Base-by-base conservation (phyloP, 805 yeast genomes). In the Lipomyces sp. region DNA sequence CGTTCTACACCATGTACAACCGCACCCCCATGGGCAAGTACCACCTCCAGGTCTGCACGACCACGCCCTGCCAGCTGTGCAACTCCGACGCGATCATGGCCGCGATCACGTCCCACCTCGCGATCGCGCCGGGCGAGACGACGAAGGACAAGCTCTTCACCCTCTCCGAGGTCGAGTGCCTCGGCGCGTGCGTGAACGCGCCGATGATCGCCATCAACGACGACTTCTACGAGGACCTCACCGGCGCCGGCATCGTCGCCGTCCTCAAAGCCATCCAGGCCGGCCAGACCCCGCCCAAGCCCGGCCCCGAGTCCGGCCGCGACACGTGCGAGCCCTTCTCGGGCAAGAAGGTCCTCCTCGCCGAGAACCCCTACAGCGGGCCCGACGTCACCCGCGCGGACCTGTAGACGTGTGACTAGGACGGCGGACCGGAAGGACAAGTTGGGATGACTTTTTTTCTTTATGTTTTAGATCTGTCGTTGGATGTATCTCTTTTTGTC, bases 131-230 rank as follows among this genome's bases (percentile, higher is more conserved):
- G 7, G 93, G 93, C 55, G 81, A 86, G 67, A 86, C 90, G 45
- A 83, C 91, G 29, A 65, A 70, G 13, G 95, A 87, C 70, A 81
- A 81, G 33, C 69, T 82, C 59, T 86, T 86, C 74, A 84, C 95
- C 16, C 71, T 86, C 57, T 86, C 85, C 63, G 95, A 86, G 69
- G 95, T 86, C 57, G 95, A 86, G 71, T 86, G 95, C 71, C 78
- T 86, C 44, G 95, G 95, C 51, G 95, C 95, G 2, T 86, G 95
- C 75, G 89, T 86, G 44, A 86, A 86, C 68, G 95, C 86, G 6
- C 95, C 95, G 47, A 86, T 86, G 87, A 74, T 87, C 48, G 95
- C 86, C 55, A 72, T 86, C 46, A 86, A 85, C 68, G 95, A 86
- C 70, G 89, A 84, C 66, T 86, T 74, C 70, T 83, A 76, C 64